Base-by-base conservation (phyloP, 2,329 filamentous ascomycete species). In the Fusarium odoratissimum region DNA sequence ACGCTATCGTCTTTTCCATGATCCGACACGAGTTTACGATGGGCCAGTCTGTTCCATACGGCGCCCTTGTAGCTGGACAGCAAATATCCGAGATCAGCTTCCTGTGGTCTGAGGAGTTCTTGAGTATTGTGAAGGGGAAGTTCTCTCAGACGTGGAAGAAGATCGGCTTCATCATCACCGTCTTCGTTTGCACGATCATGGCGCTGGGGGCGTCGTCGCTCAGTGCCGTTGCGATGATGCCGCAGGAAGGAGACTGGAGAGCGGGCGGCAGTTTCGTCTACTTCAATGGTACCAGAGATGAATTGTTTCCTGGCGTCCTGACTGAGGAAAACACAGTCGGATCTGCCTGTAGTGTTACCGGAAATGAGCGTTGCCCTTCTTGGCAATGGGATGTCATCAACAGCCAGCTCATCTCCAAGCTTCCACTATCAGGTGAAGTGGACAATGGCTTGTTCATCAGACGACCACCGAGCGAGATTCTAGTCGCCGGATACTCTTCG, bases 381-480 rank as follows among this genome's bases (percentile, higher is more conserved):
- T 75, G 72, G 72, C 64, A 75, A 46, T 75, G 72, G 73, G 70
- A 75, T 6, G 67, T 72, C 13, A 55, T 75, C 17, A 69, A 75
- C 19, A 63, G 56, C 19, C 72, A 72, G 31, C 46, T 75, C 16
- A 46, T 75, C n/a, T 64, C 70, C 17, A 75, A 70, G 25, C 58
- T 75, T 2, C 49, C 38, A 5, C 52, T 60, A 3, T 75, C 70
- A 6, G 71, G 70, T 11, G 40, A 71, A 30, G 60, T 75, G 2
- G 46, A 67, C n/a, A 35, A 73, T 10, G 70, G 72, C 0, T 19
- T 74, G 7, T 60, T 75, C 13, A 56, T 70, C 5, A 60, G 48
- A 25, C 48, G 72, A 3, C 64, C 73, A 3, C 72, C 72, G 0
- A 67, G 37, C 12, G 71, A 73, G 23, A 59, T 75, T 12, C 45